phyloP scores from a whole-genome alignment of 2,329 filamentous ascomycete genomes.

The Fusarium pseudograminearum region DNA sequence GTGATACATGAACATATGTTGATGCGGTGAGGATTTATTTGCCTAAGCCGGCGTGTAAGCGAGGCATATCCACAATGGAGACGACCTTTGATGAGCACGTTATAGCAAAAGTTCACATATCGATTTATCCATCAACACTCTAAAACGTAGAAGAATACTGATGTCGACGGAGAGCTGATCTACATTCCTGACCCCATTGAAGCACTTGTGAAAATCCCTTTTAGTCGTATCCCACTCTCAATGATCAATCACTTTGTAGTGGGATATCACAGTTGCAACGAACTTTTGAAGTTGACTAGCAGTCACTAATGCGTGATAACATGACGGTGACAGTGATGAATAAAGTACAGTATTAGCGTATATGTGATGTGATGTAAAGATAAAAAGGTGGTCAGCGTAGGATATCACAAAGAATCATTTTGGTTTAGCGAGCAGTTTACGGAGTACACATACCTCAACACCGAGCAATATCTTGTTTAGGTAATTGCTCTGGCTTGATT shows the following conservation, averaged over 20 bases:
- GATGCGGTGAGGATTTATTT: slow-evolving; percentile 26
- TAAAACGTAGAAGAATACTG: too few relatives aligned
- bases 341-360: slow-evolving; percentile 2
- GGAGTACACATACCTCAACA: too few relatives aligned
- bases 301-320: slow-evolving; percentile 3
- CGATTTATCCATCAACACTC: not conserved
- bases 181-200: too few relatives aligned
- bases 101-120: not conserved
- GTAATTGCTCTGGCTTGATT: not conserved
- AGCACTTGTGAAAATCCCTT: not conserved
- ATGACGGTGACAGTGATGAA: slow-evolving; percentile 34
- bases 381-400: not conserved
- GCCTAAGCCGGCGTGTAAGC: not conserved
- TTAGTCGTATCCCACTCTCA: too few relatives aligned
- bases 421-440: not conserved
- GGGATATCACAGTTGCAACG: slow-evolving; percentile 5
- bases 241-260: not conserved
- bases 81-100: not conserved
- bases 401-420: not conserved
- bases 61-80: not conserved
- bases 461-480: not conserved
- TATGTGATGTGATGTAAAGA: slow-evolving; percentile 7
- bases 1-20: slow-evolving; percentile 10
- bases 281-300: slow-evolving; percentile 10
- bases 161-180: not conserved